Evolutionary conservation across 2,329 filamentous ascomycete genomes (phyloP), one percentile per base, ranked within the genome.

Genomic region (Aspergillus fischeri): DNA sequence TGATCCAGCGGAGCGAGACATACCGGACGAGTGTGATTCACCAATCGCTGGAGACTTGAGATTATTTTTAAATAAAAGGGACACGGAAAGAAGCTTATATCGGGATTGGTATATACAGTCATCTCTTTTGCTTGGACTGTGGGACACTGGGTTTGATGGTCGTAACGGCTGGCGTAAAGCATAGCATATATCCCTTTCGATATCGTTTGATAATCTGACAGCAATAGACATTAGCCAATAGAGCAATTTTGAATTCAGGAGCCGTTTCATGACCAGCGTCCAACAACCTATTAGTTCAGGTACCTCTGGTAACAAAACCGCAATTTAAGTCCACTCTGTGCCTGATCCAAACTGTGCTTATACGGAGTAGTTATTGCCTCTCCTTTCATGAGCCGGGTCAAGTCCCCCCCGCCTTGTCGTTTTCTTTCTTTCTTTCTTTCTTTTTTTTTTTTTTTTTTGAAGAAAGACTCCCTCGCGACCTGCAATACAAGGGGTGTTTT

Each of bases 21-120:
- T 82, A 82, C 63, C 74, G 79, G 28, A 73, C 74, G 10, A 82
- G 80, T 67, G 80, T 78, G 21, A 69, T 81, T 51, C 77, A 80
- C 60, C 80, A 82, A 62, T 79, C 77, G 63, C 53, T 80, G 52
- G 74, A 71, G 55, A 63, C 63, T 28, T 68, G 50, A 65, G 29
- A 32, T 45, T 5, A 21, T 32, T 11, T n/a, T n/a, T 32, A 27
- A n/a, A 28, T 29, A 51, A 3, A 51, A 51, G 28, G 32, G 32
- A 17, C 8, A 38, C n/a, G 49, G 20, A 29, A 28, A 47, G 20
- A 35, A 27, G 27, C 38, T 17, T 17, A 35, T 38, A 38, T 38
- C 2, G 32, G 14, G 5, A 17, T 38, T 7, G 5, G 32, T 38
- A 38, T 38, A 38, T 17, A 38, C 32, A 17, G 14, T 17, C 14